A percentile compares a stretch with the other conserved stretches of the same genome.
phyloP scores from a whole-genome alignment of 352 stramenopile genomes.

The Blastocystis sp. region DNA sequence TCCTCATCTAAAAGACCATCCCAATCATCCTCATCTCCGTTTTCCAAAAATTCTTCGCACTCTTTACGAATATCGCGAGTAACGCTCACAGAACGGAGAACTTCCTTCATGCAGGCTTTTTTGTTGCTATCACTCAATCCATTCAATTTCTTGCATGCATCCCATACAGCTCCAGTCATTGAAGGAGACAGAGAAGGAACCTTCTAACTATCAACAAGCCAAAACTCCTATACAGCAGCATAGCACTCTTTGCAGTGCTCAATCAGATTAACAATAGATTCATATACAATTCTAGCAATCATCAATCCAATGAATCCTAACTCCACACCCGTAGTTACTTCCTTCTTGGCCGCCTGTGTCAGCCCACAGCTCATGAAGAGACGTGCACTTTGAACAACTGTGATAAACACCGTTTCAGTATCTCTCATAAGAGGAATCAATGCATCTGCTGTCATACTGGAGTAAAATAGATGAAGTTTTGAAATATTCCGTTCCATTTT shows the following conservation, averaged over 20 bases:
- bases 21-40: constrained; percentile 43
- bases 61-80: constrained; percentile 16
- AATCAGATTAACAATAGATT: neutral
- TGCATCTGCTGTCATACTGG: neutral
- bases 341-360: neutral
- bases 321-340: constrained; percentile 3
- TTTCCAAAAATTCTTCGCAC: neutral
- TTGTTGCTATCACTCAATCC: constrained; percentile 48
- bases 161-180: constrained; percentile 24
- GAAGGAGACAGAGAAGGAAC: neutral
- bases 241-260: constrained; percentile 25
- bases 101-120: constrained; percentile 34
- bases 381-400: constrained; percentile 6
- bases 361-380: constrained; percentile 57
- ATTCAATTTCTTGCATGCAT: constrained; percentile 31
- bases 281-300: neutral
- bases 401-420: neutral
- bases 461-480: constrained; percentile 43
- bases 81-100: neutral
- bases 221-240: neutral
- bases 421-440: constrained; percentile 41
- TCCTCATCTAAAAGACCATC: constrained; percentile 20
- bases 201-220: neutral
- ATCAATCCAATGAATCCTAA: neutral
- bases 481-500: constrained; percentile 47